A percentile compares a stretch with the other conserved stretches of the same genome.
These are phyloP conservation scores for Aspergillus hiratsukae DNA, from an alignment of 2,329 filamentous ascomycete genomes.

Conservation along the genomic window DNA sequence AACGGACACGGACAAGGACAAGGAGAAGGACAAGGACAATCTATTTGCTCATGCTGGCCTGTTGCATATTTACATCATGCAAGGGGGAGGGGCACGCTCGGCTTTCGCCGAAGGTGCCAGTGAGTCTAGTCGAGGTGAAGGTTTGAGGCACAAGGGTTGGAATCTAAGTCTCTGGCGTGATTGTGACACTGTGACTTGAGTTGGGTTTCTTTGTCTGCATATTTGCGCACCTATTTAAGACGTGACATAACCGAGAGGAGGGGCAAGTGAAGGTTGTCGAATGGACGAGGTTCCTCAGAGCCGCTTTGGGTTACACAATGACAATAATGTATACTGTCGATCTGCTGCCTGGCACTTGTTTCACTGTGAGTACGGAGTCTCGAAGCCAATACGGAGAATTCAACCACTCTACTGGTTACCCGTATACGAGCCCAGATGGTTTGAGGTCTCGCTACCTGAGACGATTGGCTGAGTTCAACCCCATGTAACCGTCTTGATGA, in stretches of 20 bases:
- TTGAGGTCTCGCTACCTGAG: not conserved
- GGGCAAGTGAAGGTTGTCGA: not conserved
- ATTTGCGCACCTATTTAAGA: no score
- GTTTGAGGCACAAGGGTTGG: not conserved
- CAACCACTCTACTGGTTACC: not conserved
- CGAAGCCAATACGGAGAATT: not conserved
- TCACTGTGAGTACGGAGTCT: not conserved
- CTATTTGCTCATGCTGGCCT: not conserved
- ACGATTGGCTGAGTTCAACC: not conserved
- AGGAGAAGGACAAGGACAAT: no score
- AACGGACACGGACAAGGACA: no score
- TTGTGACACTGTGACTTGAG: no score
- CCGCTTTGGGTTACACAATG: not conserved
- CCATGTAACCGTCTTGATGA: not conserved
- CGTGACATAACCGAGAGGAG: not conserved
- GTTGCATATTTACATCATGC: not conserved
- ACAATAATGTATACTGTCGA: not conserved
- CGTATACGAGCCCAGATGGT: not conserved
- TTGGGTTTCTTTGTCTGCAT: not conserved
- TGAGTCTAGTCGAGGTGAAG: not conserved
- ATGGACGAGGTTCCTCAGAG: not conserved
- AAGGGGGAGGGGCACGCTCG: not conserved
- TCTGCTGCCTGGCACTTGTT: not conserved
- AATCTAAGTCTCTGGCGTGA: no score
- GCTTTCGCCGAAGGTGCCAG: not conserved